A percentile compares a stretch with the other conserved stretches of the same genome.
Evolutionary conservation across 2,329 filamentous ascomycete genomes (phyloP).

Genomic region (Elsinoe ampelina): DNA sequence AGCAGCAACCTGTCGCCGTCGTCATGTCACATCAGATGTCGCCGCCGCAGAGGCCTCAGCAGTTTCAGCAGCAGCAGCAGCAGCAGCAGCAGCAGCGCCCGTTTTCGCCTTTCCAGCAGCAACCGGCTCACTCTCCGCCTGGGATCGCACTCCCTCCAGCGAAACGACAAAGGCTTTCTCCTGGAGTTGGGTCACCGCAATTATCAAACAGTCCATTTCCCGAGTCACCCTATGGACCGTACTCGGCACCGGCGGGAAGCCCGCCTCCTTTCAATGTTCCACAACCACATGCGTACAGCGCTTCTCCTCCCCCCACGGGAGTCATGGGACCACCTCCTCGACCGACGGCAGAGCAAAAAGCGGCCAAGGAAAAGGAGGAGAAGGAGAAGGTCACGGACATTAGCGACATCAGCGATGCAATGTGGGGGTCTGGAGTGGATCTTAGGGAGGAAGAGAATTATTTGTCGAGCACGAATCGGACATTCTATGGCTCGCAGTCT

Average conservation of each 20-base stretch:
- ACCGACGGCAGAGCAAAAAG: conserved; percentile 40
- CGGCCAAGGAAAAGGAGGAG: conserved; percentile 36
- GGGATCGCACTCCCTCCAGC: conserved; percentile 55
- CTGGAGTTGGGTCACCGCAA: conserved; percentile 51
- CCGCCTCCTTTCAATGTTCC: conserved; percentile 46
- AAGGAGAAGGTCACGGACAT: conserved; percentile 50
- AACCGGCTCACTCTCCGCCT: conserved; percentile 51
- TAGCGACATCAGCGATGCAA: conserved; percentile 74
- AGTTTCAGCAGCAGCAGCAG: conserved; percentile 18
- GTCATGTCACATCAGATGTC: conserved; percentile 20
- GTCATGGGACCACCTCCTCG: conserved; percentile 56
- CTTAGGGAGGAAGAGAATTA: conserved; percentile 78
- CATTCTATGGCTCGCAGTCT: conserved; percentile 16
- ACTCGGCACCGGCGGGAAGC: conserved; percentile 15
- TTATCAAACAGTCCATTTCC: conserved; percentile 12
- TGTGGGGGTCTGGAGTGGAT: conserved; percentile 79
- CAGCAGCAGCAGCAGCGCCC: conserved; percentile 17
- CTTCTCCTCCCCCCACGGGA: conserved; percentile 27
- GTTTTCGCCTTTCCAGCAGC: conserved; percentile 41
- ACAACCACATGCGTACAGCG: conserved; percentile 28
- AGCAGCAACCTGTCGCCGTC: background rate
- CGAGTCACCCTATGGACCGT: conserved; percentile 14
- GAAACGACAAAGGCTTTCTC: conserved; percentile 64
- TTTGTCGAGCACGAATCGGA: conserved; percentile 54
- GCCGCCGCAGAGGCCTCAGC: conserved; percentile 21